phyloP scores from a whole-genome alignment of 495 filamentous ascomycete genomes.

The Penicillium lividum region DNA sequence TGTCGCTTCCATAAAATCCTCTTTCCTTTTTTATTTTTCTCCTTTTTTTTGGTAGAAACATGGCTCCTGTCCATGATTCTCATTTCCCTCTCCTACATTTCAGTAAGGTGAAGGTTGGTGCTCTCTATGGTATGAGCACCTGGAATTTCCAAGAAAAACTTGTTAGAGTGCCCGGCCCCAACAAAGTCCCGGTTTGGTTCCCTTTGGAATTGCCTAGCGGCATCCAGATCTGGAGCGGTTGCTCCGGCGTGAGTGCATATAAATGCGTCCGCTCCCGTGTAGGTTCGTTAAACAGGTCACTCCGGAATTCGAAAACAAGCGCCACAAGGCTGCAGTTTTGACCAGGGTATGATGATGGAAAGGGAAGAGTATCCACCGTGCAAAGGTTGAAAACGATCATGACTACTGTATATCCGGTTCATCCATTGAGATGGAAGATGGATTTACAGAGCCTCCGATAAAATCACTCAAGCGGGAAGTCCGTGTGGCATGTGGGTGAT shows the following conservation, averaged over 20 bases:
- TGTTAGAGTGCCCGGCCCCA: constrained; percentile 10
- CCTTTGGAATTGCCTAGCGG: background rate
- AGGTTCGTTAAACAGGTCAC: constrained; percentile 1
- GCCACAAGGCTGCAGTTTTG: background rate
- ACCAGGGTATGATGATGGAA: background rate
- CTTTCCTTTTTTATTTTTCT: background rate
- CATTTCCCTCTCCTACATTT: constrained; percentile 2
- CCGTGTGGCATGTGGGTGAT: constrained; percentile 38
- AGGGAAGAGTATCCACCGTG: constrained; percentile 9
- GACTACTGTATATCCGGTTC: background rate
- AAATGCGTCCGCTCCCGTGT: background rate
- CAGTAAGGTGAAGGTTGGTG: background rate
- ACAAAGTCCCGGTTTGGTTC: background rate
- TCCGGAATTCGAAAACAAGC: constrained; percentile 6
- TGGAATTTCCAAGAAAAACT: background rate
- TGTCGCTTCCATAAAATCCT: background rate
- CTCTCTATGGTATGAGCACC: background rate
- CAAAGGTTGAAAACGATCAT: background rate
- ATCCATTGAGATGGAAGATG: background rate
- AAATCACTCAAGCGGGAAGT: constrained; percentile 35
- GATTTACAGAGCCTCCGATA: constrained; percentile 3
- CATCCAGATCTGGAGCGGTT: background rate
- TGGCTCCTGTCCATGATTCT: background rate
- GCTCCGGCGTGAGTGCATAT: background rate
- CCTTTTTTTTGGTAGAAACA: background rate